phyloP scores from a whole-genome alignment of 2,329 filamentous ascomycete genomes.

The Atkinsonella texensis region DNA sequence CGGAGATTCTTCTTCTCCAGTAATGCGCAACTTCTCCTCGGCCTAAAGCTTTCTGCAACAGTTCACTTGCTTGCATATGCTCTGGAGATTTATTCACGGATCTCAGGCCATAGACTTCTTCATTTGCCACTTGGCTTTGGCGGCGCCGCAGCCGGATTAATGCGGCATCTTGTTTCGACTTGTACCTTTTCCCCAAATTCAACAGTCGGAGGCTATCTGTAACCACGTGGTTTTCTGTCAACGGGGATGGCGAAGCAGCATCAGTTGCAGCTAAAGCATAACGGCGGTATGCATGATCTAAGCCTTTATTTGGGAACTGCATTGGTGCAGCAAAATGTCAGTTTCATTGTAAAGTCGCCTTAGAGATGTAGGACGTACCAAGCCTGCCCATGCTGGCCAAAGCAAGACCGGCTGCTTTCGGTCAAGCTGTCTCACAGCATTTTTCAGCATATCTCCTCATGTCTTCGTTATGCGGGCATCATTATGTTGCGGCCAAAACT shows the following conservation, averaged over 20 bases:
- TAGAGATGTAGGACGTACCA: neutral
- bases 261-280: neutral
- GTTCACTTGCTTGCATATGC: constrained; percentile 13
- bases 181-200: neutral
- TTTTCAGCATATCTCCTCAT: constrained; percentile 27
- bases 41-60: constrained; percentile 14
- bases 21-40: neutral
- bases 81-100: constrained; percentile 10
- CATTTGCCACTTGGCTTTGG: neutral
- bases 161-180: neutral
- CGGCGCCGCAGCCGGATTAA: neutral
- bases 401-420: constrained; percentile 17
- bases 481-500: neutral
- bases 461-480: constrained; percentile 9
- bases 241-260: neutral
- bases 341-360: neutral
- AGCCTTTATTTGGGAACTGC: neutral
- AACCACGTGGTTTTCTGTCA: neutral
- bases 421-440: constrained; percentile 20
- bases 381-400: neutral
- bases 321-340: neutral
- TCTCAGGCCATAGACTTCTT: neutral
- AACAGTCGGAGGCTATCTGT: neutral
- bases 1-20: constrained; percentile 13
- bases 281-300: neutral